Evolutionary conservation across 169 alveolate genomes (phyloP).

Genomic region (Plasmodium relictum): DNA sequence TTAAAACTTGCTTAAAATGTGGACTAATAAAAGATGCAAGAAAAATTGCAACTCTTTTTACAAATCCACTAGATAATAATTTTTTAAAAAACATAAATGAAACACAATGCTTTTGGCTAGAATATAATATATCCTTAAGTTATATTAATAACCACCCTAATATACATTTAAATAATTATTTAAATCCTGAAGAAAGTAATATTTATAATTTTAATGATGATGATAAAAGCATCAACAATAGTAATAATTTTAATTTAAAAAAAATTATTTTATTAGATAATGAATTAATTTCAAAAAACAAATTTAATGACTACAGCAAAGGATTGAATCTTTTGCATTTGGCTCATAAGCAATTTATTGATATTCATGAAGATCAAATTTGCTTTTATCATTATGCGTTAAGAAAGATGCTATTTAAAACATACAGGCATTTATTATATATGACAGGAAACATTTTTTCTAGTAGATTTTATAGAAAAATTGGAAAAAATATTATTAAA

Average conservation of each 20-base stretch:
- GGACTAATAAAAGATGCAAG: slow-evolving; percentile 66
- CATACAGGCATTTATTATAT: slow-evolving; percentile 43
- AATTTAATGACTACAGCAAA: slow-evolving; percentile 44
- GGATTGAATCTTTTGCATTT: slow-evolving; percentile 36
- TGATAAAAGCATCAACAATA: neutral
- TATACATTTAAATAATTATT: slow-evolving; percentile 26
- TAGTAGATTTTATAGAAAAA: slow-evolving; percentile 47
- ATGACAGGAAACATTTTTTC: slow-evolving; percentile 52
- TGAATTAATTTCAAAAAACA: slow-evolving; percentile 31
- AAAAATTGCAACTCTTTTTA: slow-evolving; percentile 52
- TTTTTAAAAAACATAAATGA: slow-evolving; percentile 67
- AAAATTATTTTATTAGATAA: slow-evolving; percentile 44
- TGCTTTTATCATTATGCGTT: slow-evolving; percentile 55
- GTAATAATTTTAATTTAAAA: slow-evolving; percentile 15
- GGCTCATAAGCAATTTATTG: slow-evolving; percentile 71
- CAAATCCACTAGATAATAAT: slow-evolving; percentile 67
- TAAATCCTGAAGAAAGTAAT: neutral
- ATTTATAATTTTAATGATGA: slow-evolving; percentile 18
- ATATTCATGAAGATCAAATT: slow-evolving; percentile 68
- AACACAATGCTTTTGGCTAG: slow-evolving; percentile 74
- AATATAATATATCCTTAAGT: slow-evolving; percentile 29
- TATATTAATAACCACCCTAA: slow-evolving; percentile 40
- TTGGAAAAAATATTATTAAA: slow-evolving; percentile 64
- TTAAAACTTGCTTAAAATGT: slow-evolving; percentile 56
- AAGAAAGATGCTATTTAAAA: slow-evolving; percentile 51